Evolutionary conservation across 257 asterid genomes (phyloP).

Genomic region (Solanum arcanum): DNA sequence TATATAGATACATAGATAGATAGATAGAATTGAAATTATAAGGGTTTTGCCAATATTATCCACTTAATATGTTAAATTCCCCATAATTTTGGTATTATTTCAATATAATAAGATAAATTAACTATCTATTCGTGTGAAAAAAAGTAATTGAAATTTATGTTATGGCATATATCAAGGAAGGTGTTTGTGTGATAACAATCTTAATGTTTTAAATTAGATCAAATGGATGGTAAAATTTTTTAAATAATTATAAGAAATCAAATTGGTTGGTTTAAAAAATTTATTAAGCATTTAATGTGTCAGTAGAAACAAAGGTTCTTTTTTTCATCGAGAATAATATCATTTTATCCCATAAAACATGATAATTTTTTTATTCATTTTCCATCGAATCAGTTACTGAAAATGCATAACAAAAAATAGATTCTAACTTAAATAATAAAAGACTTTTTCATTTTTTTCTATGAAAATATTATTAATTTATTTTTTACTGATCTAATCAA

Average conservation of each 20-base stretch:
- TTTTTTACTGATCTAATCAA: no score
- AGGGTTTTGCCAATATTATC: background rate
- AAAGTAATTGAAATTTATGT: background rate
- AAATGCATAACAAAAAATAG: no score
- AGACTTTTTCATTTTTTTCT: no score
- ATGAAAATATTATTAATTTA: no score
- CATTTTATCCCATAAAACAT: background rate
- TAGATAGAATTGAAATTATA: background rate
- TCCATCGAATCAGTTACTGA: accelerated
- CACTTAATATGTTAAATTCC: background rate
- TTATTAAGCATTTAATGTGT: no score
- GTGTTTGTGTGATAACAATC: background rate
- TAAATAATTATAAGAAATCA: background rate
- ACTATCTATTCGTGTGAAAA: background rate
- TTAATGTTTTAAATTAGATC: background rate
- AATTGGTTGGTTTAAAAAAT: background rate
- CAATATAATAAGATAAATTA: background rate
- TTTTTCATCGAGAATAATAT: no score
- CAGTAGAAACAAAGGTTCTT: no score
- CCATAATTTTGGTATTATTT: background rate
- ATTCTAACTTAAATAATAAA: no score
- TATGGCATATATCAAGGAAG: background rate
- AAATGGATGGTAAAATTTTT: background rate
- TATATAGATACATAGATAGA: no score
- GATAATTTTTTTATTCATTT: background rate